Evolutionary conservation across 2,329 filamentous ascomycete genomes (phyloP), one percentile per base, ranked within the genome.

Genomic region (Cephalotrichum gorgonifer): DNA sequence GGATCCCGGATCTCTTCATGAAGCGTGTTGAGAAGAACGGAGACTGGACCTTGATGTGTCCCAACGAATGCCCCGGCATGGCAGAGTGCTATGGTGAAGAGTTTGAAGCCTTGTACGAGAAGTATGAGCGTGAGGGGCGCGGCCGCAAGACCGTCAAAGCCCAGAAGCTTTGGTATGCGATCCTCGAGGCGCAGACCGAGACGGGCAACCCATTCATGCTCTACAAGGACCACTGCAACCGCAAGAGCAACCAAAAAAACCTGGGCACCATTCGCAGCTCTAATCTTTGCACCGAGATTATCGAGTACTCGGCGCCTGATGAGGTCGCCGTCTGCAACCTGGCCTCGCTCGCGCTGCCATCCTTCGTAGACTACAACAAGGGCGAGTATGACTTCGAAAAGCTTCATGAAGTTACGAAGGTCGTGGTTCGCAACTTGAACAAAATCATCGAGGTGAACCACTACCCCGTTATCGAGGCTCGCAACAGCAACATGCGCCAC

Each of bases 181-280:
- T 98, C 56, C 80, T 98, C 44, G 93, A 98, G 73, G 88, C 93
- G 45, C 93, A 98, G 74, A 97, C 91, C 30, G 93, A 98, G 81
- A 98, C 93, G 43, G 93, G 93, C 59, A 97, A 95, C 71, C 93
- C 93, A 44, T 98, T 95, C 73, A 98, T 98, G 88, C 83, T 97
- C 52, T 98, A 98, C 83, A 98, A 98, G 78, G 93, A 98, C 71
- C 79, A 84, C 62, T 91, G 86, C 81, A 98, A 98, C 81, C 83
- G 83, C 67, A 98, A 98, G 85, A 96, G 90, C 78, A 98, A 98
- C 80, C 93, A 98, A 75, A 97, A 98, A 85, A 98, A 98, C 72
- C 78, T 98, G 28, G 93, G 93, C 56, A 96, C 90, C 54, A 98
- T 98, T 60, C 89, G 89, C 69, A 96, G 88, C 77, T 98, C 93